phyloP scores from a whole-genome alignment of 2,329 filamentous ascomycete species.

The Cadophora gregata region DNA sequence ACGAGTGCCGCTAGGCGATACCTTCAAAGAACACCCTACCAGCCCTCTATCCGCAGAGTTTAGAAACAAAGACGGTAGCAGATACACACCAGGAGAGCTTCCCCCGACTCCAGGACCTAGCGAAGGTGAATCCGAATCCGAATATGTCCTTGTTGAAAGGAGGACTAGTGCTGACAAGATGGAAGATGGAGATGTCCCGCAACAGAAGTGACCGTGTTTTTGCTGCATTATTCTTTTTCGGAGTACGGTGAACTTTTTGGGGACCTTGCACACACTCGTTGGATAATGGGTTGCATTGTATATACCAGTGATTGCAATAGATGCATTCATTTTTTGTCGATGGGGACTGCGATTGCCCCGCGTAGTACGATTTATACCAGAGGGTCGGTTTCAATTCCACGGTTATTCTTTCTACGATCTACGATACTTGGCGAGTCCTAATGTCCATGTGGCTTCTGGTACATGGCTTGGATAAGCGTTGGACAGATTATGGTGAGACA shows the following conservation, averaged over 20 bases:
- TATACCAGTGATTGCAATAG: slow-evolving; percentile 36
- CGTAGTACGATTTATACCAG: not conserved
- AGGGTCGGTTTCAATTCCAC: slow-evolving; percentile 12
- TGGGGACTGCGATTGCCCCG: slow-evolving; percentile 2
- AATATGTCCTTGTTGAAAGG: slow-evolving; percentile 39
- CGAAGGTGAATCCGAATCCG: slow-evolving; percentile 44
- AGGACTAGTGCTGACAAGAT: slow-evolving; percentile 36
- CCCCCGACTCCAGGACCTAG: slow-evolving; percentile 45
- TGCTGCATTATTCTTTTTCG: slow-evolving; percentile 24
- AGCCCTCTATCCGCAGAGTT: slow-evolving; percentile 34
- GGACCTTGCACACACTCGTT: slow-evolving; percentile 28
- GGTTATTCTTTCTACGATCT: not conserved
- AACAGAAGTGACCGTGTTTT: slow-evolving; percentile 24
- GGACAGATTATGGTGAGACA: not conserved
- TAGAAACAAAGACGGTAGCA: slow-evolving; percentile 21
- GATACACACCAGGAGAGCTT: slow-evolving; percentile 35
- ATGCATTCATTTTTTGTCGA: slow-evolving; percentile 8
- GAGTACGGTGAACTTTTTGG: slow-evolving; percentile 28
- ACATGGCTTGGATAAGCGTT: no score
- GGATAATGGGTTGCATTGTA: slow-evolving; percentile 35
- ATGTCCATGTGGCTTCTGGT: not conserved
- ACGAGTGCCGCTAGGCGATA: slow-evolving; percentile 34
- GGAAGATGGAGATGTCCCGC: slow-evolving; percentile 38
- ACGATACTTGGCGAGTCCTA: not conserved
- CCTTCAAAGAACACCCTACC: slow-evolving; percentile 32